Evolutionary conservation across 805 yeast species (phyloP).

Genomic region (Hanseniaspora guilliermondii): DNA sequence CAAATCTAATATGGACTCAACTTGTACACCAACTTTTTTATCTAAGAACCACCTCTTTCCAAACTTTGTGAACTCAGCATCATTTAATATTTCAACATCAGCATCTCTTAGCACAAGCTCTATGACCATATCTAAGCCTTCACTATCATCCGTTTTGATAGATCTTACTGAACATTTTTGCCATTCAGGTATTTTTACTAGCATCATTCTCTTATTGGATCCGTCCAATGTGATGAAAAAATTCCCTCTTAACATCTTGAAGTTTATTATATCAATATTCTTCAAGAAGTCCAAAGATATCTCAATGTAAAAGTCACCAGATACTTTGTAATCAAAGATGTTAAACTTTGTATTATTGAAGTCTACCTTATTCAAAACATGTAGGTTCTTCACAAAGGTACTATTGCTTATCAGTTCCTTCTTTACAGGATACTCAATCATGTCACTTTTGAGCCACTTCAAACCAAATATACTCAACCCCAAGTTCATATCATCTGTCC

Average conservation of each 20-base stretch:
- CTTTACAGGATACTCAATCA: background rate
- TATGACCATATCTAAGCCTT: conserved; percentile 5
- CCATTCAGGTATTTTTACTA: conserved; percentile 9
- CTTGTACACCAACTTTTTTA: background rate
- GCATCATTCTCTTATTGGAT: conserved; percentile 5
- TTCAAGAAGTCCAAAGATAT: conserved; percentile 5
- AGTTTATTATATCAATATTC: conserved; percentile 9
- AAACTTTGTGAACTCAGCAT: conserved; percentile 9
- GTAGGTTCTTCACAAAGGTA: conserved; percentile 4
- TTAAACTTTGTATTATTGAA: conserved; percentile 11
- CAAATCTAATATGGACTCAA: conserved; percentile 1
- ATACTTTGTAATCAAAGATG: background rate
- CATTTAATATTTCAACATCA: conserved; percentile 6
- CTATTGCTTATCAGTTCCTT: conserved; percentile 2
- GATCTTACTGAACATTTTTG: conserved; percentile 6
- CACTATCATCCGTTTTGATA: background rate
- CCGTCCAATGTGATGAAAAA: background rate
- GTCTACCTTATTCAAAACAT: conserved; percentile 8
- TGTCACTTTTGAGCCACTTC: background rate
- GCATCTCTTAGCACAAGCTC: conserved; percentile 4
- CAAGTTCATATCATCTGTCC: conserved; percentile 5
- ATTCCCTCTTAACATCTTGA: conserved; percentile 8
- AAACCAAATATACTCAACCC: background rate
- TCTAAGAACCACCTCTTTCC: conserved; percentile 10
- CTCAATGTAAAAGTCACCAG: conserved; percentile 10